Percentiles rank a stretch among this genome's conserved stretches.
phyloP scores from a whole-genome alignment of 2,329 filamentous ascomycete species.

The Claviceps spartinae region DNA sequence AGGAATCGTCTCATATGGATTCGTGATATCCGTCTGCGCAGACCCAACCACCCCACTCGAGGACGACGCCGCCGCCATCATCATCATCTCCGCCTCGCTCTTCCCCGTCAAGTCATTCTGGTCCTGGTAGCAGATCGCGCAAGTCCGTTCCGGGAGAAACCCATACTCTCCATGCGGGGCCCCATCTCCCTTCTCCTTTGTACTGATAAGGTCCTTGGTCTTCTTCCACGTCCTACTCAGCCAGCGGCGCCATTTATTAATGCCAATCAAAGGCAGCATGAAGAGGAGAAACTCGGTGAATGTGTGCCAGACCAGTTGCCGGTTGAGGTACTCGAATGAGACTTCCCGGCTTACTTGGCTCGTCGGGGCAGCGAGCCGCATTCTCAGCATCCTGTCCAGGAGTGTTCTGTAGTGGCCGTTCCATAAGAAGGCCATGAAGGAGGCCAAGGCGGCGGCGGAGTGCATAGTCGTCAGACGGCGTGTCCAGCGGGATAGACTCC shows the following conservation, averaged over 20 bases:
- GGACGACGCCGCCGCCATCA: slow-evolving; percentile 55
- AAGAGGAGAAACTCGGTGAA: slow-evolving; percentile 98
- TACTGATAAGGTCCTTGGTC: slow-evolving; percentile 50
- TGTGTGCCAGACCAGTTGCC: slow-evolving; percentile 98
- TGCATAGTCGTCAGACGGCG: slow-evolving; percentile 58
- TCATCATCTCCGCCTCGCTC: slow-evolving; percentile 54
- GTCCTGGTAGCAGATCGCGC: slow-evolving; percentile 92
- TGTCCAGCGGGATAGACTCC: slow-evolving; percentile 55
- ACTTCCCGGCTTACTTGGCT: slow-evolving; percentile 82
- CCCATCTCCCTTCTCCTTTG: slow-evolving; percentile 31
- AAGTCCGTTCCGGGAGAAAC: slow-evolving; percentile 85
- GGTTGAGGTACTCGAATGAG: slow-evolving; percentile 93
- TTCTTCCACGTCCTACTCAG: slow-evolving; percentile 76
- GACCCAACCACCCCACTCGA: slow-evolving; percentile 67
- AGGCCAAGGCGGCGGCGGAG: slow-evolving; percentile 67
- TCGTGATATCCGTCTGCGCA: slow-evolving; percentile 85
- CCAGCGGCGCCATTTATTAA: slow-evolving; percentile 85
- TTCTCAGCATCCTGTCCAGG: slow-evolving; percentile 68
- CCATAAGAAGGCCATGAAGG: slow-evolving; percentile 81
- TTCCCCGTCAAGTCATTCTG: slow-evolving; percentile 53
- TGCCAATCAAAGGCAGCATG: slow-evolving; percentile 88
- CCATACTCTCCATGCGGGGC: slow-evolving; percentile 57
- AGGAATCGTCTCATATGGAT: slow-evolving; percentile 81
- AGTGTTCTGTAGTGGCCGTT: slow-evolving; percentile 87
- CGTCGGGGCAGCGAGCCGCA: slow-evolving; percentile 74